Percentiles rank a stretch among this genome's conserved stretches.
phyloP scores from a whole-genome alignment of 2,329 filamentous ascomycete genomes.

The Claviceps monticola region DNA sequence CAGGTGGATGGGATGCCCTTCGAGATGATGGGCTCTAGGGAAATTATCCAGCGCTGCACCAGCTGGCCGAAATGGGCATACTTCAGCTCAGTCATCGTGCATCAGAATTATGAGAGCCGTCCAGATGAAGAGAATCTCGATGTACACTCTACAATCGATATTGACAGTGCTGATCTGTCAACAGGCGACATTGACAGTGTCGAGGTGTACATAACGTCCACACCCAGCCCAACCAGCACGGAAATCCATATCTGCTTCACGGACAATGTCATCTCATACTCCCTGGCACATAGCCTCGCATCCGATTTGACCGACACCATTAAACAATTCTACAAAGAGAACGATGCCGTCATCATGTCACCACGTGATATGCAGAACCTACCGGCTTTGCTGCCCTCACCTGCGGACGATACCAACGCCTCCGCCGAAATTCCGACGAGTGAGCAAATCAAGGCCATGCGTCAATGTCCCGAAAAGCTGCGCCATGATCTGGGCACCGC shows the following conservation, averaged over 20 bases:
- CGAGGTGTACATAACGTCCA: conserved; percentile 2
- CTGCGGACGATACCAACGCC: not conserved
- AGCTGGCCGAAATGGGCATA: conserved; percentile 1
- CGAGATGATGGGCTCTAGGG: conserved; percentile 1
- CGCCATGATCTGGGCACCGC: not conserved
- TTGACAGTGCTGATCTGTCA: conserved; percentile 2
- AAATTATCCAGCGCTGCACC: conserved; percentile 1
- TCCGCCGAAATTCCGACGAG: not conserved
- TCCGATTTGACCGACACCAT: not conserved
- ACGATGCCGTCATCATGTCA: not conserved
- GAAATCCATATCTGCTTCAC: conserved; percentile 1
- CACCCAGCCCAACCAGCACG: not conserved
- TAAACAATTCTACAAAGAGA: not conserved
- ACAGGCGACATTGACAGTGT: conserved; percentile 2
- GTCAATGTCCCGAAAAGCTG: not conserved
- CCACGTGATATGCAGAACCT: not conserved
- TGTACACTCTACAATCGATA: not conserved
- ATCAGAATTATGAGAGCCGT: conserved; percentile 1
- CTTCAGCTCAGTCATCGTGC: conserved; percentile 1
- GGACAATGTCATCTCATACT: not conserved
- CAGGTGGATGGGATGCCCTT: not conserved
- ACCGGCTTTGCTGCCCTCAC: not conserved
- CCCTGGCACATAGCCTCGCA: not conserved
- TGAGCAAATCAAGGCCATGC: not conserved
- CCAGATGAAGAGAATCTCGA: not conserved